phyloP scores from a whole-genome alignment of 2,329 filamentous ascomycete genomes.

The Hymenoscyphus scutula region DNA sequence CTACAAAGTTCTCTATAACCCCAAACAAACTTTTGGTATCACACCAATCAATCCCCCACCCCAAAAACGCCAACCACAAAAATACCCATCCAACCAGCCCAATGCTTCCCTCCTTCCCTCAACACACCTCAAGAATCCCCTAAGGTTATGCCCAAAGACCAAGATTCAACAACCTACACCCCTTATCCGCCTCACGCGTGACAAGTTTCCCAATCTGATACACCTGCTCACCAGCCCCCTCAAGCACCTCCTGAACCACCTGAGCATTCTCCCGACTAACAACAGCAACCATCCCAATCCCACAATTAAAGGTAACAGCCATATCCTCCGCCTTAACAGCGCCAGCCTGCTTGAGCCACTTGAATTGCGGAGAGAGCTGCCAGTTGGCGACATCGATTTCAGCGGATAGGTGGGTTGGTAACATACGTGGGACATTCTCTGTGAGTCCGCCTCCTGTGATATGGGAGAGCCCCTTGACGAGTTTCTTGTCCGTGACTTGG shows the following conservation, averaged over 20 bases:
- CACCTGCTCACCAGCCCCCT: conserved; percentile 71
- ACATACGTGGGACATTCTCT: conserved; percentile 93
- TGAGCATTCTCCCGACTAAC: conserved; percentile 65
- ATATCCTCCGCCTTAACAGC: conserved; percentile 77
- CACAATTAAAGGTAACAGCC: conserved; percentile 90
- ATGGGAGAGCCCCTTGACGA: conserved; percentile 91
- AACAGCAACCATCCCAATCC: conserved; percentile 89
- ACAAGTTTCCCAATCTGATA: conserved; percentile 72
- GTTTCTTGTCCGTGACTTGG: conserved; percentile 55
- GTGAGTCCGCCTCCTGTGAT: conserved; percentile 92
- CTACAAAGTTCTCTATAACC: neutral
- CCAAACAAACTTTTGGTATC: conserved; percentile 29
- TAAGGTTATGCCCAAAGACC: conserved; percentile 35
- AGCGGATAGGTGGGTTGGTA: conserved; percentile 74
- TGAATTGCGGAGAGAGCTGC: conserved; percentile 75
- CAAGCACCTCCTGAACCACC: conserved; percentile 58
- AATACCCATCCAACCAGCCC: conserved; percentile 1
- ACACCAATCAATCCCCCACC: conserved; percentile 9
- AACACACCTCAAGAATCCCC: too few species aligned
- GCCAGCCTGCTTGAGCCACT: conserved; percentile 75
- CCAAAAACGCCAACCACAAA: conserved; percentile 5
- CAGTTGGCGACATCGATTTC: conserved; percentile 77
- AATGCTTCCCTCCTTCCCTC: neutral
- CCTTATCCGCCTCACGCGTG: conserved; percentile 51
- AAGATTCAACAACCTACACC: conserved; percentile 62